Conservation (phyloP, 140 eudicot genomes). For the Bidens hawaiensis region DNA sequence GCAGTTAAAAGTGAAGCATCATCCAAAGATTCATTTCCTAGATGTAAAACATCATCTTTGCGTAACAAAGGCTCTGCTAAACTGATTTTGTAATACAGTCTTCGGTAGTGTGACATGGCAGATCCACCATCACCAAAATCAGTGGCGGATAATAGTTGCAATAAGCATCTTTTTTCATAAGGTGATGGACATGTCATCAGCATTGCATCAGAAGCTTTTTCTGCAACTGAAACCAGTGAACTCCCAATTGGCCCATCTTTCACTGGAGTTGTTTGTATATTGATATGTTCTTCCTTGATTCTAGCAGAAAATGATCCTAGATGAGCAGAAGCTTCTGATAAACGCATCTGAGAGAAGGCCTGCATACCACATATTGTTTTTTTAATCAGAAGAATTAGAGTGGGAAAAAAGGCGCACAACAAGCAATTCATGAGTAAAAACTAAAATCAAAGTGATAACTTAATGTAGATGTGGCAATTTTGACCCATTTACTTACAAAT, state of each 20-base stretch:
- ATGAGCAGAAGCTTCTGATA: constrained; percentile 91
- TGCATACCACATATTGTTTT: constrained; percentile 18
- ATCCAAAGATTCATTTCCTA: constrained; percentile 76
- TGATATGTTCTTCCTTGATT: constrained; percentile 74
- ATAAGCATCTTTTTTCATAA: constrained; percentile 82
- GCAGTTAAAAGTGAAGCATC: constrained; percentile 85
- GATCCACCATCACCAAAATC: constrained; percentile 94
- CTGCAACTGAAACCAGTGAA: constrained; percentile 80
- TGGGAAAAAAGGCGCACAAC: not conserved
- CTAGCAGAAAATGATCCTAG: constrained; percentile 79
- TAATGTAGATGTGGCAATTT: not conserved
- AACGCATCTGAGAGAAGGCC: constrained; percentile 98
- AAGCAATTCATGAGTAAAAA: constrained; percentile 11
- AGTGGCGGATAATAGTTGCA: constrained; percentile 73
- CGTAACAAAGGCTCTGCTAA: constrained; percentile 92
- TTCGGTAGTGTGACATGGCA: constrained; percentile 59
- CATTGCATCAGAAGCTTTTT: constrained; percentile 86
- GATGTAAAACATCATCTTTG: constrained; percentile 66
- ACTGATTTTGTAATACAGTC: constrained; percentile 79
- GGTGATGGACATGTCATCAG: constrained; percentile 90
- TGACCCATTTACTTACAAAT: not conserved
- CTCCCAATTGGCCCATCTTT: constrained; percentile 45
- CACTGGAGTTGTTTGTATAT: constrained; percentile 32
- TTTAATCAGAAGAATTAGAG: not conserved
- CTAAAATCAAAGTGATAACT: not conserved